A percentile compares a stretch with the other conserved stretches of the same genome.
Evolutionary conservation across 2,329 filamentous ascomycete species (phyloP).

Genomic region (Colletotrichum camelliae): DNA sequence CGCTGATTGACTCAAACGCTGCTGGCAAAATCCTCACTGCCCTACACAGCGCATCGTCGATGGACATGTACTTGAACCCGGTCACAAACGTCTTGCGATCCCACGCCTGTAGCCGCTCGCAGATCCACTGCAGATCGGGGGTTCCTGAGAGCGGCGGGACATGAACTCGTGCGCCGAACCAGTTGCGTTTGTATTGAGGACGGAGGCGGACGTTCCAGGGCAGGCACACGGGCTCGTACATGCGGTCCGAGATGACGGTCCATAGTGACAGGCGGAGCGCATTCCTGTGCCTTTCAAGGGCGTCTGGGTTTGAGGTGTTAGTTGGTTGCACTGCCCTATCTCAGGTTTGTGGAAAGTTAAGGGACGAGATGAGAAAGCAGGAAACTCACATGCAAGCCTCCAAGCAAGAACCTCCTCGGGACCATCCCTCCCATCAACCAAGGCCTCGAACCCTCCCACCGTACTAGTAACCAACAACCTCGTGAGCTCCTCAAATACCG

Average conservation of each 20-base stretch:
- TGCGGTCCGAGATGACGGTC: not conserved
- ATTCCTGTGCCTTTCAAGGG: not conserved
- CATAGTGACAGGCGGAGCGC: not conserved
- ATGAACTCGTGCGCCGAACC: not conserved
- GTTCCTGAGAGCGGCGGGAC: not conserved
- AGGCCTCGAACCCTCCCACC: not conserved
- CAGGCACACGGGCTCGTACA: not conserved
- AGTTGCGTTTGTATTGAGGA: not conserved
- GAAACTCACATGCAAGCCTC: not conserved
- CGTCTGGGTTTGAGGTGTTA: not conserved
- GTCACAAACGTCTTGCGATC: not conserved
- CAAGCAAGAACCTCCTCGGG: not conserved
- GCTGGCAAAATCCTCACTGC: not conserved
- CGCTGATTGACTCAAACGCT: not conserved
- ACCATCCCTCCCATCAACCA: not conserved
- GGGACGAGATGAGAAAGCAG: not conserved
- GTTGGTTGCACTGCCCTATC: not conserved
- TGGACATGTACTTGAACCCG: not conserved
- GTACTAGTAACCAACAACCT: not conserved
- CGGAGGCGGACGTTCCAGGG: not conserved
- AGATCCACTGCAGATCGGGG: not conserved
- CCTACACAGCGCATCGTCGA: not conserved
- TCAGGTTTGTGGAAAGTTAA: accelerated
- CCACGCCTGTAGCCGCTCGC: not conserved
- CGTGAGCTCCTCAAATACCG: not conserved